Evolutionary conservation across 2,329 filamentous ascomycete genomes (phyloP).

Genomic region (Fusarium sp.): DNA sequence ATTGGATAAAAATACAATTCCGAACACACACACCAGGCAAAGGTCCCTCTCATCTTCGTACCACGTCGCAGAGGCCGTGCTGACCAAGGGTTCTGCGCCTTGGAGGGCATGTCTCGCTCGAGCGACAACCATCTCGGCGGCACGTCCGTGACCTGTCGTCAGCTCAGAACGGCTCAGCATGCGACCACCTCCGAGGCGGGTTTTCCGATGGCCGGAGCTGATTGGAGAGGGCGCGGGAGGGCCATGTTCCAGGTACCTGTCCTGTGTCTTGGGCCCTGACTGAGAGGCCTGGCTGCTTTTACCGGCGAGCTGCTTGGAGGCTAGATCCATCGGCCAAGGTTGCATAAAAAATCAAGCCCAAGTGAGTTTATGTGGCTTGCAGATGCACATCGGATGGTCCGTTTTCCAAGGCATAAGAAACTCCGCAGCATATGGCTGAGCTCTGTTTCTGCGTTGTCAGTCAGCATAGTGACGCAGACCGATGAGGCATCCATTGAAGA

Average conservation of each 20-base stretch:
- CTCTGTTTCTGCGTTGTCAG: slow-evolving; percentile 27
- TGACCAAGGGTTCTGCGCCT: slow-evolving; percentile 37
- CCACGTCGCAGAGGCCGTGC: slow-evolving; percentile 28
- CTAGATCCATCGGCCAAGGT: slow-evolving; percentile 22
- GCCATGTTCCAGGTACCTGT: slow-evolving; percentile 34
- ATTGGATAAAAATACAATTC: slow-evolving; percentile 17
- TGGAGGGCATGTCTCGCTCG: slow-evolving; percentile 23
- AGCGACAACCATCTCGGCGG: slow-evolving; percentile 32
- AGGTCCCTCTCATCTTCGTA: slow-evolving; percentile 25
- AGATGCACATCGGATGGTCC: slow-evolving; percentile 33
- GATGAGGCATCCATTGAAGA: not conserved
- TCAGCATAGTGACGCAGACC: not conserved
- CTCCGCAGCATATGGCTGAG: slow-evolving; percentile 24
- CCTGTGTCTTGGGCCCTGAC: slow-evolving; percentile 22
- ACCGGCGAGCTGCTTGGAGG: not conserved
- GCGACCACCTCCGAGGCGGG: slow-evolving; percentile 32
- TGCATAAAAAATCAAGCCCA: slow-evolving; percentile 31
- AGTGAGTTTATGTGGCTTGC: slow-evolving; percentile 34
- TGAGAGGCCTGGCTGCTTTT: slow-evolving; percentile 4
- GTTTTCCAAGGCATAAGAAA: slow-evolving; percentile 17
- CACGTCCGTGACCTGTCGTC: slow-evolving; percentile 40
- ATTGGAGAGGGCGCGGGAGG: slow-evolving; percentile 31
- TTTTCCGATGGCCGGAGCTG: slow-evolving; percentile 23
- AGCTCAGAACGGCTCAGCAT: slow-evolving; percentile 45
- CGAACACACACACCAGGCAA: slow-evolving; percentile 7